Evolutionary conservation across 148 eudicot genomes (phyloP).

Genomic region (Rhododendron griersonianum): DNA sequence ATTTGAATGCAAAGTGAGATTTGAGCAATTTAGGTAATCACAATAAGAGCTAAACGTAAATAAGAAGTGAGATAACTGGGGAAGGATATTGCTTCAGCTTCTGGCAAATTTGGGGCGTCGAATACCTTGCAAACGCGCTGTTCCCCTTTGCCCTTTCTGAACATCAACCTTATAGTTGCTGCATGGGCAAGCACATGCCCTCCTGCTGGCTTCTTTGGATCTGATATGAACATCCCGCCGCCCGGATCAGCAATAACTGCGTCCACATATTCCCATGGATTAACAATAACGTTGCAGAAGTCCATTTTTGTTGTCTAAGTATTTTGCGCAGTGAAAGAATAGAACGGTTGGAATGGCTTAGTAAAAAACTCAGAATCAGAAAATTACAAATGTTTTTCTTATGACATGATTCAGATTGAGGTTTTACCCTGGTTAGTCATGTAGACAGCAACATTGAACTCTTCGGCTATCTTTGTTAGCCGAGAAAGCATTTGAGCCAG

Average conservation of each 20-base stretch:
- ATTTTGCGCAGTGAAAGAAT: not conserved
- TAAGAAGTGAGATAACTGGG: not conserved
- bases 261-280: not conserved
- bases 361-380: not conserved
- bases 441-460: conserved; percentile 83
- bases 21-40: not conserved
- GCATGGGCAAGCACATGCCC: conserved; percentile 99
- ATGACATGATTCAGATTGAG: not conserved
- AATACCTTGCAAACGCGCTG: conserved; percentile 96
- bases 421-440: conserved; percentile 89
- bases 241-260: conserved; percentile 97
- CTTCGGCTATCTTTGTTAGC: conserved; percentile 83
- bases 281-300: not conserved
- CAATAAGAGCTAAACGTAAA: not conserved
- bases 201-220: conserved; percentile 98
- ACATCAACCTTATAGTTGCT: conserved; percentile 87
- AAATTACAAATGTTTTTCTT: not conserved
- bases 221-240: conserved; percentile 87
- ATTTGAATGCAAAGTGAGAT: not conserved
- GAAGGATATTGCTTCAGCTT: conserved; percentile 97
- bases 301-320: not conserved
- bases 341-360: not conserved
- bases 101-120: conserved; percentile 98
- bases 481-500: conserved; percentile 95
- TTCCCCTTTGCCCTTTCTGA: conserved; percentile 96